These are phyloP conservation scores for Solanum arcanum DNA, from an alignment of 257 asterid species.

Conservation along the genomic window DNA sequence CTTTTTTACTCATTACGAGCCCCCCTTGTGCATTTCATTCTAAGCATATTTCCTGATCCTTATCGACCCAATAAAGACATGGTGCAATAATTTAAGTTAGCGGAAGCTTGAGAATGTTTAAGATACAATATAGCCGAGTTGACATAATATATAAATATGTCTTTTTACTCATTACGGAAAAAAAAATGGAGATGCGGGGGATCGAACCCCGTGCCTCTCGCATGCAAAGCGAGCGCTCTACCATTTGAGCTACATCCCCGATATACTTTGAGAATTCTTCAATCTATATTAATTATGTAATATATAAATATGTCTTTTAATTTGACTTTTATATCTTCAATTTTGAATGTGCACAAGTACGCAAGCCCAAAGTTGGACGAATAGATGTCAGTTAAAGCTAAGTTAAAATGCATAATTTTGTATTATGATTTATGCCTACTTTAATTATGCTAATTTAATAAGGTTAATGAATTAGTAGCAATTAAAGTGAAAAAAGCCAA, in stretches of 20 bases:
- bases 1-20: no score
- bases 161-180: no score
- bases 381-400: fast-evolving
- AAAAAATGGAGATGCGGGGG: slow-evolving; percentile 57
- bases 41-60: no score
- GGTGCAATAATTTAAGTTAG: background rate
- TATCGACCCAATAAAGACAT: background rate
- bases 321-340: no score
- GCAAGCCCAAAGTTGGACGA: background rate
- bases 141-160: no score
- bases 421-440: background rate
- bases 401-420: fast-evolving
- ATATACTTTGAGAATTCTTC: fast-evolving
- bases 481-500: no score
- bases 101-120: no score
- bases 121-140: no score
- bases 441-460: no score
- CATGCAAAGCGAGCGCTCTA: slow-evolving; percentile 99
- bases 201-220: slow-evolving; percentile 98
- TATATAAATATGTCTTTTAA: background rate
- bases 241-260: slow-evolving; percentile 81
- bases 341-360: fast-evolving
- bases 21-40: no score
- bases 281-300: no score
- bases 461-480: no score